Evolutionary conservation across 2,329 filamentous ascomycete genomes (phyloP).

Genomic region (Hypoxylon sp.): DNA sequence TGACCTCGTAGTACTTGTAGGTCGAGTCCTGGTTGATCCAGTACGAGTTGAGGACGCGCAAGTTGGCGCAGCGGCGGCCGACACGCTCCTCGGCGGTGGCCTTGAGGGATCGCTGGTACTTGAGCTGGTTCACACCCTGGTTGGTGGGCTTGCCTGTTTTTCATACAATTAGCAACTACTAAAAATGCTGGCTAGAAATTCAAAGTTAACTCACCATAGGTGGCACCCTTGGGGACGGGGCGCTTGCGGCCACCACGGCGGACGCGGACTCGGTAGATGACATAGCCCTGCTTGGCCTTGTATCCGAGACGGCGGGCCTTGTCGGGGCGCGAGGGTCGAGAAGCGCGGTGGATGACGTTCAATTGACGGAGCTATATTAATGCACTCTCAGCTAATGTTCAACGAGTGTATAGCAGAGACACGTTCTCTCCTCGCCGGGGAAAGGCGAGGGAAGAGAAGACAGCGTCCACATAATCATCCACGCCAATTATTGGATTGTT

Average conservation of each 20-base stretch:
- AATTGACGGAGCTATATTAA: slow-evolving; percentile 99
- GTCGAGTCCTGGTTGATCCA: slow-evolving; percentile 99
- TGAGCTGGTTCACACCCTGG: slow-evolving; percentile 99
- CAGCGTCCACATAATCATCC: slow-evolving; percentile 57
- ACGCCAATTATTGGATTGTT: slow-evolving; percentile 51
- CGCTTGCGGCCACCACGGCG: slow-evolving; percentile 99
- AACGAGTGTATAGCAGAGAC: slow-evolving; percentile 97
- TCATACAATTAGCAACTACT: slow-evolving; percentile 36
- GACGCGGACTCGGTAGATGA: slow-evolving; percentile 99
- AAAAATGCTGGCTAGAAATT: no score
- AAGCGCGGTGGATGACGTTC: slow-evolving; percentile 99
- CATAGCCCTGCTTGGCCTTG: slow-evolving; percentile 99
- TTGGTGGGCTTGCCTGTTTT: slow-evolving; percentile 97
- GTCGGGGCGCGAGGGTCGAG: slow-evolving; percentile 97
- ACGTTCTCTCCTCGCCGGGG: slow-evolving; percentile 56
- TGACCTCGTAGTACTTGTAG: slow-evolving; percentile 99
- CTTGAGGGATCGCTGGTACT: slow-evolving; percentile 99
- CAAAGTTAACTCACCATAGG: slow-evolving; percentile 80
- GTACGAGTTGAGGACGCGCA: slow-evolving; percentile 99
- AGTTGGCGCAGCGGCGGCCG: slow-evolving; percentile 97
- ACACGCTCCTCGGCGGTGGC: slow-evolving; percentile 99
- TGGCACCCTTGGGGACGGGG: slow-evolving; percentile 97
- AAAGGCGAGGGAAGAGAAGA: slow-evolving; percentile 47
- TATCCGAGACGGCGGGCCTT: slow-evolving; percentile 99
- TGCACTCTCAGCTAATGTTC: slow-evolving; percentile 99